These are phyloP conservation scores for Coelastrella sp. DNA, from an alignment of 139 green algal genomes.

Conservation along the genomic window DNA sequence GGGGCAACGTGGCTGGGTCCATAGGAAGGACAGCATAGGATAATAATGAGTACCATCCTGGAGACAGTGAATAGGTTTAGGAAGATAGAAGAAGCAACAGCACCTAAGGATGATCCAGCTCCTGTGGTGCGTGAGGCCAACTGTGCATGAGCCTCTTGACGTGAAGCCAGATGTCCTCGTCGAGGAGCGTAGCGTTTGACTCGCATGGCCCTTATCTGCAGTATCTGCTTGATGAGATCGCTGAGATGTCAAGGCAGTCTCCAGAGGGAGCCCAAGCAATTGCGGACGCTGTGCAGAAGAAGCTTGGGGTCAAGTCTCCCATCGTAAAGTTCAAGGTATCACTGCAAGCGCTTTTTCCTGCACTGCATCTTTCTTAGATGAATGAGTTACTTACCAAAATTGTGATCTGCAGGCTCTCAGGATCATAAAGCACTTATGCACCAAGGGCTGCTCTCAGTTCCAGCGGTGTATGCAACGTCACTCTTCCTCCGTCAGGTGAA, in stretches of 20 bases:
- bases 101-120: constrained; percentile 57
- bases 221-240: constrained; percentile 88
- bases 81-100: constrained; percentile 72
- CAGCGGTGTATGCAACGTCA: constrained; percentile 71
- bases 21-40: no score
- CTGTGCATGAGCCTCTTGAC: neutral
- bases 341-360: neutral
- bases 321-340: constrained; percentile 85
- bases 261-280: constrained; percentile 57
- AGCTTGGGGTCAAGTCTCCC: constrained; percentile 70
- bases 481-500: constrained; percentile 63
- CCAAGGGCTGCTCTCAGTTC: constrained; percentile 75
- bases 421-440: constrained; percentile 78
- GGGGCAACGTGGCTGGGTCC: no score
- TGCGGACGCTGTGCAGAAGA: constrained; percentile 67
- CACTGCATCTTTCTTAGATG: no score
- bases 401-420: constrained; percentile 72
- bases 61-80: constrained; percentile 48
- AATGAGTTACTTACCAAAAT: neutral
- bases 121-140: constrained; percentile 6
- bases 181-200: neutral
- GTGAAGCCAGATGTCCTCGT: neutral
- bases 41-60: constrained; percentile 42
- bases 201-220: constrained; percentile 38
- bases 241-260: constrained; percentile 54